Evolutionary conservation across 2,329 filamentous ascomycete species (phyloP).

Genomic region (Cladosporium sp.): DNA sequence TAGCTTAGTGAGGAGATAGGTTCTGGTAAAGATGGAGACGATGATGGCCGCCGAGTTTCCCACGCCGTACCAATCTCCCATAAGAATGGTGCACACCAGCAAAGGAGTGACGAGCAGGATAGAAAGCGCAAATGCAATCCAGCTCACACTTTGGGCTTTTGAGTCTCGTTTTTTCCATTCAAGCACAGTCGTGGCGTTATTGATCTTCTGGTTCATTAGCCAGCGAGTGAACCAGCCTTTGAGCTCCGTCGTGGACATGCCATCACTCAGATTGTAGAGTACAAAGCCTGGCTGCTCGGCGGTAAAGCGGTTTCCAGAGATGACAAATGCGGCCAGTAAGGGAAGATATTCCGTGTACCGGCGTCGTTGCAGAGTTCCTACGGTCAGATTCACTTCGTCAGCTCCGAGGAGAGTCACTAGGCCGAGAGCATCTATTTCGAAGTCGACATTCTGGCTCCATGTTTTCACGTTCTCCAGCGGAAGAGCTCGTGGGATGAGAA

Average conservation of each 20-base stretch:
- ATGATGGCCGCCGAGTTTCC: constrained; percentile 10
- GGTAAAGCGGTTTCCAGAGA: constrained; percentile 15
- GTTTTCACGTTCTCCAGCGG: background rate
- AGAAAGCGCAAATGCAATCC: background rate
- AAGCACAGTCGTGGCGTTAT: constrained; percentile 14
- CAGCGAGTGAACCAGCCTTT: constrained; percentile 15
- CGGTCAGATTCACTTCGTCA: constrained; percentile 13
- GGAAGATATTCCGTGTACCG: constrained; percentile 16
- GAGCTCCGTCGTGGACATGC: constrained; percentile 14
- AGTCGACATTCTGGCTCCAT: constrained; percentile 1
- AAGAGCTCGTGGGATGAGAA: background rate
- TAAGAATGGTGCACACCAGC: constrained; percentile 2
- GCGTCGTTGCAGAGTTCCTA: constrained; percentile 13
- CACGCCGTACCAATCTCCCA: constrained; percentile 15
- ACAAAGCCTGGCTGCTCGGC: constrained; percentile 13
- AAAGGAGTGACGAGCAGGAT: background rate
- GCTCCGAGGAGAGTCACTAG: constrained; percentile 17
- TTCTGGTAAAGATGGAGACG: constrained; percentile 3
- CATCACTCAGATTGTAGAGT: constrained; percentile 17
- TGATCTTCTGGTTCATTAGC: constrained; percentile 11
- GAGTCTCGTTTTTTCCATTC: constrained; percentile 5
- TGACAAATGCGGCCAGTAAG: constrained; percentile 13
- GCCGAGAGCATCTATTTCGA: constrained; percentile 17
- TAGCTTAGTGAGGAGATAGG: constrained; percentile 6
- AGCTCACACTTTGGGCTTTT: background rate